A percentile compares a stretch with the other conserved stretches of the same genome.
phyloP scores from a whole-genome alignment of 2,329 filamentous ascomycete genomes.

The Acephala macrosclerotiorum region DNA sequence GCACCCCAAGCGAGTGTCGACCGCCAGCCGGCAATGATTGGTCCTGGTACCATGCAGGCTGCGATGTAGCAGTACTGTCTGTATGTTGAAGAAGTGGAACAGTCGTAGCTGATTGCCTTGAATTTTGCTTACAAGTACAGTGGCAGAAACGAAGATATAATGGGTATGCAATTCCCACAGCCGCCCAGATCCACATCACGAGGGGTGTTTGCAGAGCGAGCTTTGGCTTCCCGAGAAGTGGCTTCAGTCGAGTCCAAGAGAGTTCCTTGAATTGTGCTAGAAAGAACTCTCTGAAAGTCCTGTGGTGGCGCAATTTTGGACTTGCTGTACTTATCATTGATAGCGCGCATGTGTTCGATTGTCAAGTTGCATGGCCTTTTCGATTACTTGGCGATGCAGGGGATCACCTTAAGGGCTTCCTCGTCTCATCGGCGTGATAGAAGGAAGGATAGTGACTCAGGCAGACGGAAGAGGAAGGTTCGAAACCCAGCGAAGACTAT shows the following conservation, averaged over 20 bases:
- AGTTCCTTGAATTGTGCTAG: background rate
- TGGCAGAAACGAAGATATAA: background rate
- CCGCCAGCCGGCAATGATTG: background rate
- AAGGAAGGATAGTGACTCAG: no score
- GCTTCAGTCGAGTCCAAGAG: background rate
- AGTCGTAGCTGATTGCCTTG: constrained; percentile 9
- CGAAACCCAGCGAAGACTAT: background rate
- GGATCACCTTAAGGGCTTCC: no score
- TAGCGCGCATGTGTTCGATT: no score
- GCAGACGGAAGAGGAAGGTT: no score
- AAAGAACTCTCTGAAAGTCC: no score
- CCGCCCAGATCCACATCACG: background rate
- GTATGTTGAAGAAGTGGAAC: background rate
- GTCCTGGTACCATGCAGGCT: background rate
- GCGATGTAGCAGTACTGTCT: constrained; percentile 3
- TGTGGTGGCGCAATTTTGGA: no score
- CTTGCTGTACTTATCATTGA: no score
- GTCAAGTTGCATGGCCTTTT: no score
- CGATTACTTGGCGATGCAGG: no score
- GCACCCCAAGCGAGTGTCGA: background rate
- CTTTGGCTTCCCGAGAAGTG: background rate
- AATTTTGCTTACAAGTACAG: background rate
- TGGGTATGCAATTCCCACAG: background rate
- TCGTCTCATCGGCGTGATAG: no score
- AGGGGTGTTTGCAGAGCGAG: background rate